These are phyloP conservation scores for Clausena lansium DNA, from an alignment of 345 rosid species.

Conservation along the genomic window DNA sequence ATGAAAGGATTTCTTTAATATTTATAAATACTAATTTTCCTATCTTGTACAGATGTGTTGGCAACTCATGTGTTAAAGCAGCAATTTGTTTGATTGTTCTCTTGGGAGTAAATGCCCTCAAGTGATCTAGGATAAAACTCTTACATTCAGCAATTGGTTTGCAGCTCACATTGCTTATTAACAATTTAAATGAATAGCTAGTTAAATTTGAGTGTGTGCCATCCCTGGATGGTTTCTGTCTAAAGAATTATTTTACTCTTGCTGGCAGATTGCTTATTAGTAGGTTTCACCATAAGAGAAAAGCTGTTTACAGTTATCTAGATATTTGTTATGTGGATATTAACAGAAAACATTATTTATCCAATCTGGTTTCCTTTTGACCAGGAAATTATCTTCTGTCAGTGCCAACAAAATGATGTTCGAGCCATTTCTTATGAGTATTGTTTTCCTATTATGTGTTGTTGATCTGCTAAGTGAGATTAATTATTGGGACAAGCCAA, in stretches of 20 bases:
- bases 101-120: not conserved
- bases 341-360: not conserved
- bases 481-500: constrained; percentile 6
- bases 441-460: not conserved
- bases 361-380: not conserved
- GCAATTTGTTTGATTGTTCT: not conserved
- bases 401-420: not conserved
- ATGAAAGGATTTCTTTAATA: not conserved
- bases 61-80: not conserved
- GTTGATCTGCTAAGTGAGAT: not conserved
- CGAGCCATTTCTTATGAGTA: not conserved
- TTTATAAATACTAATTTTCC: not conserved
- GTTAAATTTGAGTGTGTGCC: not conserved
- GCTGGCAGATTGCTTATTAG: not conserved
- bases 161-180: not conserved
- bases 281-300: not conserved
- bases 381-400: not conserved
- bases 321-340: not conserved
- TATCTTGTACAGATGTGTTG: not conserved
- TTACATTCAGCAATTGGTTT: not conserved
- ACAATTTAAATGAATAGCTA: not conserved
- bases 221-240: not conserved
- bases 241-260: not conserved
- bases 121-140: not conserved
- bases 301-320: not conserved